Conservation (phyloP, 495 filamentous ascomycete species). For the Aspergillus saccharolyticus region DNA sequence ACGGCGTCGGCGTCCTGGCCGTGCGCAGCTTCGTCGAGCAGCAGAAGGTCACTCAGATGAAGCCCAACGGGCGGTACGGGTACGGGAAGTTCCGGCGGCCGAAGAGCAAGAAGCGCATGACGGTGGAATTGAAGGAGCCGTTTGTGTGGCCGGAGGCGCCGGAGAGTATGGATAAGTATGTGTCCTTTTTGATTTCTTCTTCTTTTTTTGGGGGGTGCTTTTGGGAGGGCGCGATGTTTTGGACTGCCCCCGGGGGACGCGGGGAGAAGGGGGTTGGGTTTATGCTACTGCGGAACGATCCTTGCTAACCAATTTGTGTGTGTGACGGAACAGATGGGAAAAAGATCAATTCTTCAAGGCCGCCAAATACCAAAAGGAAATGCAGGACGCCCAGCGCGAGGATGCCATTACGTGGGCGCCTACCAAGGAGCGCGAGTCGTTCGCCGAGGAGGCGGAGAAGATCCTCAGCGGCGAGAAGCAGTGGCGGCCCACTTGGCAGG, state of each 20-base stretch:
- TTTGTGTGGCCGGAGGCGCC: slow-evolving; percentile 78
- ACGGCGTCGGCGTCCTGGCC: slow-evolving; percentile 59
- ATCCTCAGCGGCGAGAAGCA: slow-evolving; percentile 40
- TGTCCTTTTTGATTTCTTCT: slow-evolving; percentile 16
- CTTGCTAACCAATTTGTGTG: too few species aligned
- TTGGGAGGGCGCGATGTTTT: too few species aligned
- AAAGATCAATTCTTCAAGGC: slow-evolving; percentile 37
- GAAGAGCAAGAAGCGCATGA: slow-evolving; percentile 78
- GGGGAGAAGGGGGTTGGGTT: too few species aligned
- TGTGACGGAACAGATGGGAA: slow-evolving; percentile 45
- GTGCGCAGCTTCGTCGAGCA: slow-evolving; percentile 78
- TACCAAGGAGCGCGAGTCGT: slow-evolving; percentile 23
- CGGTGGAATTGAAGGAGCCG: slow-evolving; percentile 72
- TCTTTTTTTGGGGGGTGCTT: neutral
- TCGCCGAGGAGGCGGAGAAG: slow-evolving; percentile 53
- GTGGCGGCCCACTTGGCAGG: slow-evolving; percentile 46
- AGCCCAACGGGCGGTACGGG: slow-evolving; percentile 34
- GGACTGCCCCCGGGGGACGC: too few species aligned
- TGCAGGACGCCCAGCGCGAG: slow-evolving; percentile 24
- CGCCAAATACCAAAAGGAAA: slow-evolving; percentile 26
- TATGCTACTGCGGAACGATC: too few species aligned
- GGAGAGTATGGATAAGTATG: slow-evolving; percentile 51
- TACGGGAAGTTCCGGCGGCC: slow-evolving; percentile 51
- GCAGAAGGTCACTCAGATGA: slow-evolving; percentile 47
- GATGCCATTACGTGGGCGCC: slow-evolving; percentile 26